Base-by-base conservation (phyloP, 2,329 filamentous ascomycete genomes). In the Aspergillus sp. region DNA sequence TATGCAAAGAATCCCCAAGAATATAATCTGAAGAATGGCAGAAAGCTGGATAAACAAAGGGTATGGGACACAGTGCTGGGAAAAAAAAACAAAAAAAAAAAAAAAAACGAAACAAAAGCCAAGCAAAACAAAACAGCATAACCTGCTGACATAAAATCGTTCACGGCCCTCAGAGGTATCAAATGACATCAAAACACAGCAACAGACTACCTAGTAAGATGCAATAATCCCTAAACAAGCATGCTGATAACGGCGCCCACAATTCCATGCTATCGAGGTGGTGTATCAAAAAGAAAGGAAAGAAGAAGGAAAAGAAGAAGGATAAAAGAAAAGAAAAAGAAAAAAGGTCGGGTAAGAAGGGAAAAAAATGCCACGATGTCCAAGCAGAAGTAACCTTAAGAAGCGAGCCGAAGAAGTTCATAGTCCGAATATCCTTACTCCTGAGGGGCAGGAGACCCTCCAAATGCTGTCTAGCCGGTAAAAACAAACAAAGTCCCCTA, bases 391-490 rank as follows among this genome's bases (percentile, higher is more conserved):
- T 37, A 57, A 59, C 47, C 54, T 62, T 59, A 50, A 52, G 61
- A 57, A 67, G 66, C 63, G 62, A 68, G 66, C 60, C 66, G 64
- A 67, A 64, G 64, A 72, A 70, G 64, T 61, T 40, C 54, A 67
- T 65, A 70, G 67, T 63, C 64, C 65, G 68, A 59, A 64, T 63
- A 69, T 67, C 68, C 70, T 67, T 71, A 72, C 69, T 72, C 71
- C 70, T 64, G 64, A 69, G 68, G 68, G 61, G 65, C 63, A 68
- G 68, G 70, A 64, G 66, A 70, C 68, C 69, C 70, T 69, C 74
- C 72, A 68, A 71, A 74, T 74, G 73, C 73, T 75, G 67, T 75
- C 67, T 73, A 74, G 68, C 72, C 69, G 67, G 64, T 70, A 66
- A 73, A 74, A 71, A 58, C 57, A 69, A 65, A 63, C 70, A 68